These are phyloP conservation scores for Candida tetrigidarum DNA, from an alignment of 1,139 yeast species.

Conservation along the genomic window DNA sequence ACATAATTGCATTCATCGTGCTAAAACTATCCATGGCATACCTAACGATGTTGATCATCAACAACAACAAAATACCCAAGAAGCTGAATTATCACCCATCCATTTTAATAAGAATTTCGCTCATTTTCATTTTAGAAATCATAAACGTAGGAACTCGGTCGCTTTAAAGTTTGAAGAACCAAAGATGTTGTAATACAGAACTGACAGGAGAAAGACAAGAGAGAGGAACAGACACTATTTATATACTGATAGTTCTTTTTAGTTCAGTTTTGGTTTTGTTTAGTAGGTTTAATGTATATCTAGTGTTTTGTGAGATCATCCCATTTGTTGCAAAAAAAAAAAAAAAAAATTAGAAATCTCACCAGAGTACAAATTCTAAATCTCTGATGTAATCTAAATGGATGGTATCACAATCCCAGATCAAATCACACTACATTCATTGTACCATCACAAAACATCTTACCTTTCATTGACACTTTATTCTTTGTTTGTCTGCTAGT, in stretches of 20 bases:
- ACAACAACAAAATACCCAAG: background rate
- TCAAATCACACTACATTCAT: background rate
- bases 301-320: background rate
- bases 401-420: background rate
- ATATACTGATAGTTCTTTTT: too few species aligned
- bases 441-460: too few species aligned
- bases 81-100: background rate
- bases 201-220: too few species aligned
- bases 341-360: too few species aligned
- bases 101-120: constrained; percentile 7
- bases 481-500: background rate
- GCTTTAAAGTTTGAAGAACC: constrained; percentile 9
- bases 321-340: background rate
- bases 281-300: background rate
- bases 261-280: too few species aligned
- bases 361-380: too few species aligned
- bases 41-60: background rate
- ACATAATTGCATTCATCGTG: constrained; percentile 1
- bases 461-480: background rate
- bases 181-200: constrained; percentile 3
- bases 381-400: background rate
- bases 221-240: too few species aligned
- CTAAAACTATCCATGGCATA: background rate
- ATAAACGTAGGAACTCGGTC: constrained; percentile 8
- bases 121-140: constrained; percentile 10